Evolutionary conservation across 768 basidiomycete genomes (phyloP).

Genomic region (Russula earlei): DNA sequence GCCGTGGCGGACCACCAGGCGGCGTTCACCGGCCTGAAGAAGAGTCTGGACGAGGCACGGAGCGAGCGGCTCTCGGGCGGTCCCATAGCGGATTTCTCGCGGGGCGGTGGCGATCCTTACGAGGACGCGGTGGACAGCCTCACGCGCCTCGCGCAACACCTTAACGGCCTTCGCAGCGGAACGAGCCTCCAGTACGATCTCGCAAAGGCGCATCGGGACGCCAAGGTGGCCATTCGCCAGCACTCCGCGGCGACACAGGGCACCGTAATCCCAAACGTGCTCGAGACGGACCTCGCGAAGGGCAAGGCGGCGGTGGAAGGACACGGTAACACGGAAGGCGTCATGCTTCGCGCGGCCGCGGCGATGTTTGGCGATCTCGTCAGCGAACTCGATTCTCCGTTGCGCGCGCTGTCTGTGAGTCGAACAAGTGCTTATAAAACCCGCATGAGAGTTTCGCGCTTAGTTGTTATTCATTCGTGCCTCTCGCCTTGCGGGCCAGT

Average conservation of each 20-base stretch:
- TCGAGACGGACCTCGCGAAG: constrained; percentile 11
- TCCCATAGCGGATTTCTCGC: constrained; percentile 5
- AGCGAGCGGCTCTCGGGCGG: constrained; percentile 59
- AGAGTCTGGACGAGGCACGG: constrained; percentile 76
- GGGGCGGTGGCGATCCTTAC: constrained; percentile 46
- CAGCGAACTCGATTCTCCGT: constrained; percentile 69
- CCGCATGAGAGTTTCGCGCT: not conserved
- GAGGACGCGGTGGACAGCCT: constrained; percentile 82
- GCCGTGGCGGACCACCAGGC: constrained; percentile 82
- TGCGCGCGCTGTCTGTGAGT: constrained; percentile 64
- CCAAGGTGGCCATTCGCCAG: constrained; percentile 32
- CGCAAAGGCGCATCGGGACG: constrained; percentile 46
- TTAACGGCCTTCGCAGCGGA: constrained; percentile 81
- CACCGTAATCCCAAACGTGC: not conserved
- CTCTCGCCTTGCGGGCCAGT: constrained; percentile 30
- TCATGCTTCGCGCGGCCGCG: constrained; percentile 52
- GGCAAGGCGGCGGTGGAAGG: constrained; percentile 18
- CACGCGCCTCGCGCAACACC: constrained; percentile 86
- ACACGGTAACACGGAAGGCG: constrained; percentile 22
- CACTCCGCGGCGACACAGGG: not conserved
- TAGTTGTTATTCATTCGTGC: not conserved
- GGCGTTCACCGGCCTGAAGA: constrained; percentile 84
- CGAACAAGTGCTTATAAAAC: not conserved
- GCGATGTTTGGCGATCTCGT: constrained; percentile 70
- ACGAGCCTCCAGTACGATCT: constrained; percentile 79